Evolutionary conservation across 1,284 basidiomycete genomes (phyloP).

Genomic region (Boletus holoroseus): DNA sequence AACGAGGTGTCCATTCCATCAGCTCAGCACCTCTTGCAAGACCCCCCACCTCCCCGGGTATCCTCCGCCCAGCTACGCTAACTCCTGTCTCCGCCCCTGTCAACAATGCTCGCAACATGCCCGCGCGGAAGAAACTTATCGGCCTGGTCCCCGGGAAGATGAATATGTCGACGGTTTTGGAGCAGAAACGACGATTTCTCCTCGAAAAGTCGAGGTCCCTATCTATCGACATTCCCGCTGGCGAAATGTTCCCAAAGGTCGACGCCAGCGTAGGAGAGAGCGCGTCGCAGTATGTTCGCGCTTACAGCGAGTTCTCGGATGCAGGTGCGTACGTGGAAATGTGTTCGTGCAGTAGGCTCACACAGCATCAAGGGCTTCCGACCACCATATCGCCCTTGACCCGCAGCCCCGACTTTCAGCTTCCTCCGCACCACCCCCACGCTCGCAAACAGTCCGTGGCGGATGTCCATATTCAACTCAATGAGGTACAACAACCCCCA

Average conservation of each 20-base stretch:
- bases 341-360: constrained; percentile 6
- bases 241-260: constrained; percentile 35
- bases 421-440: constrained; percentile 65
- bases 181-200: constrained; percentile 29
- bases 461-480: constrained; percentile 48
- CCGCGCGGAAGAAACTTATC: constrained; percentile 27
- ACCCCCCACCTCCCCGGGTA: constrained; percentile 74
- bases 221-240: constrained; percentile 50
- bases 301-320: constrained; percentile 29
- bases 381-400: constrained; percentile 39
- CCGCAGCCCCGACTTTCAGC: constrained; percentile 47
- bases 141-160: constrained; percentile 25
- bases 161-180: constrained; percentile 26
- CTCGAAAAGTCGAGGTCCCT: constrained; percentile 48
- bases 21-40: constrained; percentile 68
- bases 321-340: constrained; percentile 13
- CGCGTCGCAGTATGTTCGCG: constrained; percentile 27
- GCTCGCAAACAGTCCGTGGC: constrained; percentile 67
- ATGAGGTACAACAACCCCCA: constrained; percentile 28
- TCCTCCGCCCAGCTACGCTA: constrained; percentile 41
- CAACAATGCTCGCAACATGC: constrained; percentile 21
- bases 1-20: constrained; percentile 66
- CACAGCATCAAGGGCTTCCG: constrained; percentile 8
- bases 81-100: constrained; percentile 21
- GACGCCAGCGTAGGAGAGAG: background rate